phyloP scores from a whole-genome alignment of 2,329 filamentous ascomycete species.

The Ilyonectria destructans region DNA sequence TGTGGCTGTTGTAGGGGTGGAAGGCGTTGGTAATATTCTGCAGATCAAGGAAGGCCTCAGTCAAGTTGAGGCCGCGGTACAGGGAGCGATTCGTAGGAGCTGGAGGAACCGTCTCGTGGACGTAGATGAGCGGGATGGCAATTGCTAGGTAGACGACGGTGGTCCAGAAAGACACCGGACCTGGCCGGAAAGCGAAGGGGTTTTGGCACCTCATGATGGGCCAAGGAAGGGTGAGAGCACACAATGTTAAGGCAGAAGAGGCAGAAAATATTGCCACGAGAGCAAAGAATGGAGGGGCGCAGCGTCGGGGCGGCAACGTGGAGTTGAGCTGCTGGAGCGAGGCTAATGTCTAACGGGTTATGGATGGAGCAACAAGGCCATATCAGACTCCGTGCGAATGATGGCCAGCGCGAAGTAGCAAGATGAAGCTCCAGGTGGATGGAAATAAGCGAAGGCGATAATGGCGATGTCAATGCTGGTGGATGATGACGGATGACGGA shows the following conservation, averaged over 20 bases:
- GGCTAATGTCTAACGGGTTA: conserved; percentile 25
- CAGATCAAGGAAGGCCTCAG: conserved; percentile 90
- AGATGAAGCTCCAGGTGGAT: conserved; percentile 16
- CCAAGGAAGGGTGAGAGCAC: not conserved
- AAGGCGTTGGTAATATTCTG: conserved; percentile 81
- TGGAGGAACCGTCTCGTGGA: conserved; percentile 83
- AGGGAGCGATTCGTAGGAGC: conserved; percentile 68
- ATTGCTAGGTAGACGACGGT: conserved; percentile 84
- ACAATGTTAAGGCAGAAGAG: not conserved
- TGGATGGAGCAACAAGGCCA: conserved; percentile 22
- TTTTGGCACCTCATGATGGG: conserved; percentile 59
- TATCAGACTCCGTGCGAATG: conserved; percentile 3
- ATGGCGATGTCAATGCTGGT: conserved; percentile 22
- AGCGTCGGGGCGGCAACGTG: conserved; percentile 7
- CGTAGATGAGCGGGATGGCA: conserved; percentile 78
- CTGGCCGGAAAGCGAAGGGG: conserved; percentile 83
- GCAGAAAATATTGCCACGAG: not conserved
- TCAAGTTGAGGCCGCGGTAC: conserved; percentile 80
- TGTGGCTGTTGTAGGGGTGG: conserved; percentile 90
- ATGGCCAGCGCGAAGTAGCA: not conserved
- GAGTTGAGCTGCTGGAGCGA: conserved; percentile 15
- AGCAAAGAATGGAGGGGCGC: conserved; percentile 16
- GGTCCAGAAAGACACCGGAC: conserved; percentile 86
- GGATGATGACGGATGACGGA: conserved; percentile 23
- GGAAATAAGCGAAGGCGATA: conserved; percentile 6